phyloP scores from a whole-genome alignment of 208 protist genomes.

The Trypanosoma melophagium region DNA sequence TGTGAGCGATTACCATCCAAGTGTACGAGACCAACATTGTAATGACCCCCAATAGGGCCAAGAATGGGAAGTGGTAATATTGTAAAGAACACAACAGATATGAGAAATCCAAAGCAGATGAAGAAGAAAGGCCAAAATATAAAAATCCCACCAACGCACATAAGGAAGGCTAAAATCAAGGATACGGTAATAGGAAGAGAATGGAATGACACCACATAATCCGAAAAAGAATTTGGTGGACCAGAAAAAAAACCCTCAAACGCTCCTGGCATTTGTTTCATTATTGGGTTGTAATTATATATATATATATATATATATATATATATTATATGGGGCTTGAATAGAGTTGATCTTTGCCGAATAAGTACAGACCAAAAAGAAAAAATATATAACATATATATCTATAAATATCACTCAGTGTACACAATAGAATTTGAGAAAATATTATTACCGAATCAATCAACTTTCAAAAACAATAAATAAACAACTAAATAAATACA shows the following conservation, averaged over 20 bases:
- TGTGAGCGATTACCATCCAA: slow-evolving; percentile 31
- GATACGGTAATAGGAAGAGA: slow-evolving; percentile 10
- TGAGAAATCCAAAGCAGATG: slow-evolving; percentile 19
- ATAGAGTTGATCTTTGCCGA: too few species aligned
- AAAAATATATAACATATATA: too few species aligned
- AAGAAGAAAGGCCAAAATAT: slow-evolving; percentile 11
- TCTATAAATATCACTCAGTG: neutral
- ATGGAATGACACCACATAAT: slow-evolving; percentile 29
- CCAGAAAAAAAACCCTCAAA: slow-evolving; percentile 16
- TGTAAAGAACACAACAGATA: slow-evolving; percentile 28
- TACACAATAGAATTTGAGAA: too few species aligned
- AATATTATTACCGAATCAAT: neutral
- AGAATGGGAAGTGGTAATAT: slow-evolving; percentile 49
- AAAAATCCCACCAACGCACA: neutral
- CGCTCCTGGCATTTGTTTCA: neutral
- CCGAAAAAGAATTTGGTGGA: neutral
- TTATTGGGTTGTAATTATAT: neutral
- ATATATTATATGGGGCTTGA: too few species aligned
- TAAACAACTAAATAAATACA: neutral
- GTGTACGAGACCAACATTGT: slow-evolving; percentile 47
- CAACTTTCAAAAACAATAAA: neutral
- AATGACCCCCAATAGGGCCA: slow-evolving; percentile 45
- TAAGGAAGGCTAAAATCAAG: neutral
- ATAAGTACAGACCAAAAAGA: too few species aligned
- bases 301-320: too few species aligned